phyloP scores from a whole-genome alignment of 2,329 filamentous ascomycete species.

The Paecilomyces formosus region DNA sequence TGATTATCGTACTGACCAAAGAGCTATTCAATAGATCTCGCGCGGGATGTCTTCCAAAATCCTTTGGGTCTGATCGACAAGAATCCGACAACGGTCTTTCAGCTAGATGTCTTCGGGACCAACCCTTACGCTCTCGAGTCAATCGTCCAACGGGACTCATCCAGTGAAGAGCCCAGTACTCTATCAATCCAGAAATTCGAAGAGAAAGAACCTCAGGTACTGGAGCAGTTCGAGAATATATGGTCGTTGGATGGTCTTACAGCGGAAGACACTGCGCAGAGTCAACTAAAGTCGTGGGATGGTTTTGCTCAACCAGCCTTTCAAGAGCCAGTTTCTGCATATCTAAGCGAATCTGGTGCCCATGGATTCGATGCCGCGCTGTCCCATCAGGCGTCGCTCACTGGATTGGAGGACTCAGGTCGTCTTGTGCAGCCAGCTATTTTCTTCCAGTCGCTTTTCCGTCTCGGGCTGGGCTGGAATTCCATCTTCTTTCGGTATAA shows the following conservation, averaged over 20 bases:
- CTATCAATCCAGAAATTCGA: constrained; percentile 14
- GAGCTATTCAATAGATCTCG: constrained; percentile 12
- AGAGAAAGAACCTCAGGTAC: constrained; percentile 8
- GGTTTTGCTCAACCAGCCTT: constrained; percentile 25
- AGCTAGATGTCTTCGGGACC: constrained; percentile 24
- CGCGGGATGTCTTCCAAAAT: constrained; percentile 16
- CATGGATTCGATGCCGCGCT: constrained; percentile 33
- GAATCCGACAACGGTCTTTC: constrained; percentile 19
- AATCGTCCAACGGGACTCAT: constrained; percentile 12
- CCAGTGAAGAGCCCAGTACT: constrained; percentile 12
- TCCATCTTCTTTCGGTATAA: constrained; percentile 38
- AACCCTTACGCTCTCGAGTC: constrained; percentile 13
- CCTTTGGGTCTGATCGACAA: constrained; percentile 14
- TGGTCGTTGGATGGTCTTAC: constrained; percentile 25
- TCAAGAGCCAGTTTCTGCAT: constrained; percentile 27
- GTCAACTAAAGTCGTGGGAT: constrained; percentile 34
- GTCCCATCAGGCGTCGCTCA: constrained; percentile 15
- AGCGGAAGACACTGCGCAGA: constrained; percentile 5
- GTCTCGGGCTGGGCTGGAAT: constrained; percentile 37
- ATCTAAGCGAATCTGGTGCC: constrained; percentile 37
- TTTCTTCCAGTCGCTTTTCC: constrained; percentile 33
- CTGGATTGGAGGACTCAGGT: constrained; percentile 14
- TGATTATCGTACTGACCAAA: background rate
- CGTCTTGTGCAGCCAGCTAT: constrained; percentile 28
- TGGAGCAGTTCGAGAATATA: constrained; percentile 19